These are phyloP conservation scores for Zopfia rhizophila DNA, from an alignment of 2,329 filamentous ascomycete genomes.

Conservation along the genomic window DNA sequence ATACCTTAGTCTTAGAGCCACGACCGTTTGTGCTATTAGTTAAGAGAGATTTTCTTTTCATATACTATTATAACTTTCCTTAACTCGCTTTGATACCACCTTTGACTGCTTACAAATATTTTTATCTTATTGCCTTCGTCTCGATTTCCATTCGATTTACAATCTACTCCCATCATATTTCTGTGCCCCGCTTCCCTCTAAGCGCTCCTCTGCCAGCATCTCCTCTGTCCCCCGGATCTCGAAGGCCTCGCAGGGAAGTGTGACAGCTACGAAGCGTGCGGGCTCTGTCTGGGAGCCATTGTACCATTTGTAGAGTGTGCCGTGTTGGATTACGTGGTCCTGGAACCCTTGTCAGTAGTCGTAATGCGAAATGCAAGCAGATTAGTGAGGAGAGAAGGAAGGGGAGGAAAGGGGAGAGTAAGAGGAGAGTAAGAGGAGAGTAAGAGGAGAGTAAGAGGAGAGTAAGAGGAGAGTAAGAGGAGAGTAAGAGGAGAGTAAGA, in stretches of 20 bases:
- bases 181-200: slow-evolving; percentile 18
- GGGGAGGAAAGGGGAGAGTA: no score
- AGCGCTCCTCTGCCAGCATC: slow-evolving; percentile 28
- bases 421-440: no score
- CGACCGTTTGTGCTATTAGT: no score
- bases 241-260: slow-evolving; percentile 34
- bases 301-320: slow-evolving; percentile 36
- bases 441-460: no score
- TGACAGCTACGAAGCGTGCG: slow-evolving; percentile 32
- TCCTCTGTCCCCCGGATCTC: slow-evolving; percentile 31
- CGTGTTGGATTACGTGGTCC: slow-evolving; percentile 34
- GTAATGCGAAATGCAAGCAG: not conserved
- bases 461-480: no score
- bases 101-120: no score
- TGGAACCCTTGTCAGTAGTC: slow-evolving; percentile 3
- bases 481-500: no score
- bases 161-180: slow-evolving; percentile 15
- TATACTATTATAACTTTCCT: no score
- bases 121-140: slow-evolving; percentile 1
- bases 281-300: slow-evolving; percentile 29
- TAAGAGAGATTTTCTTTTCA: no score
- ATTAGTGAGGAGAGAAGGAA: not conserved
- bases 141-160: no score
- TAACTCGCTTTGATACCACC: no score
- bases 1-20: no score